Evolutionary conservation across 164 flowering plant genomes (phyloP).

Genomic region (Stephania japonica): DNA sequence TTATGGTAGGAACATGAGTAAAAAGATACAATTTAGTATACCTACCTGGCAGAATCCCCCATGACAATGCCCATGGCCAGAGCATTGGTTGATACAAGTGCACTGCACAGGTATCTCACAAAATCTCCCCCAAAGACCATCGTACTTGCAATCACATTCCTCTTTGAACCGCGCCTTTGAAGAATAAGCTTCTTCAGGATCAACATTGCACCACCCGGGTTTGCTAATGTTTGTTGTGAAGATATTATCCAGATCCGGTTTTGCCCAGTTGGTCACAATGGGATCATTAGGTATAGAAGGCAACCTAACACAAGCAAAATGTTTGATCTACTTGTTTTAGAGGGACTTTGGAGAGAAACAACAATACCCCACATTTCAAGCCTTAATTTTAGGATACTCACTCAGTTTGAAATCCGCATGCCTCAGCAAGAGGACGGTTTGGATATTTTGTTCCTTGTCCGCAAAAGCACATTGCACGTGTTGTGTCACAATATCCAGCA

Average conservation of each 20-base stretch:
- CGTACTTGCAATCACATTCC: conserved; percentile 97
- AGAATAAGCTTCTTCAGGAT: conserved; percentile 74
- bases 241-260: conserved; percentile 59
- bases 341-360: background rate
- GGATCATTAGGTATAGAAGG: conserved; percentile 62
- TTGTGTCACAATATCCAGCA: conserved; percentile 79
- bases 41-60: conserved; percentile 96
- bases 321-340: conserved; percentile 6
- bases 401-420: conserved; percentile 83
- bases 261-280: conserved; percentile 56
- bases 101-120: conserved; percentile 77
- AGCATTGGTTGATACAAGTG: conserved; percentile 85
- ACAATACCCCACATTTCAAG: background rate
- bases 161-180: conserved; percentile 53
- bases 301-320: conserved; percentile 35
- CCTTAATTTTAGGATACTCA: conserved; percentile 30
- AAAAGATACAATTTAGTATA: background rate
- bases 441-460: conserved; percentile 97
- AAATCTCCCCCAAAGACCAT: conserved; percentile 67
- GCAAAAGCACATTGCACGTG: conserved; percentile 96
- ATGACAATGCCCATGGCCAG: conserved; percentile 80
- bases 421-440: conserved; percentile 88
- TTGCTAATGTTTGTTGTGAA: conserved; percentile 68
- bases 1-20: background rate
- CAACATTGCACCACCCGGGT: conserved; percentile 96